Percentiles rank a stretch among this genome's conserved stretches.
phyloP scores from a whole-genome alignment of 805 yeast species.

The Isabelozyma rhagii region DNA sequence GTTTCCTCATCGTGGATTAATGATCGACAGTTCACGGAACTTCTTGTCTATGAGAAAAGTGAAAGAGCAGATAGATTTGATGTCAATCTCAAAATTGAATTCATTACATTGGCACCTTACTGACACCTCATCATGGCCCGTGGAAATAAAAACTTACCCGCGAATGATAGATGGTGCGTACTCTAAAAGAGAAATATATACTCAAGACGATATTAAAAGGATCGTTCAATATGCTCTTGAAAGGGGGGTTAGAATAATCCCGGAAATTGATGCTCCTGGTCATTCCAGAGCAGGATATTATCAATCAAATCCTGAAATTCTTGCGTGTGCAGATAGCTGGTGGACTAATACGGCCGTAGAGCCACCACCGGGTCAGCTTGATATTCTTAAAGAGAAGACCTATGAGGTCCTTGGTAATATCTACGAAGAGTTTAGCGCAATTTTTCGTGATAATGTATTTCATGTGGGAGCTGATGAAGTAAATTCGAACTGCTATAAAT shows the following conservation, averaged over 20 bases:
- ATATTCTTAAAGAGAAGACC: constrained; percentile 26
- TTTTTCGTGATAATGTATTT: constrained; percentile 35
- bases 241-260: constrained; percentile 39
- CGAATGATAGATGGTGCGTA: constrained; percentile 39
- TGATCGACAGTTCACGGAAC: constrained; percentile 40
- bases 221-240: constrained; percentile 28
- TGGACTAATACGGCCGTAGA: constrained; percentile 31
- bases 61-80: constrained; percentile 33
- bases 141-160: constrained; percentile 27
- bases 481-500: constrained; percentile 29
- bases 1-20: constrained; percentile 35
- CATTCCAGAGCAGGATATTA: constrained; percentile 40
- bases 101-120: constrained; percentile 39
- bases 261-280: constrained; percentile 43
- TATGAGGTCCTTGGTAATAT: constrained; percentile 30
- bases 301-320: constrained; percentile 14
- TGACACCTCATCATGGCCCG: constrained; percentile 42
- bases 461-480: constrained; percentile 44
- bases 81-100: constrained; percentile 37
- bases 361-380: constrained; percentile 42
- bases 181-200: constrained; percentile 25
- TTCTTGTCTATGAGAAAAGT: constrained; percentile 23
- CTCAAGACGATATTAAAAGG: constrained; percentile 20
- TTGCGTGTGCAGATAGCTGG: constrained; percentile 27
- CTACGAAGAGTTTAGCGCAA: constrained; percentile 25